Evolutionary conservation across 2,329 filamentous ascomycete species (phyloP), one percentile per base, ranked within the genome.

Genomic region (Paradendryphiella salina): DNA sequence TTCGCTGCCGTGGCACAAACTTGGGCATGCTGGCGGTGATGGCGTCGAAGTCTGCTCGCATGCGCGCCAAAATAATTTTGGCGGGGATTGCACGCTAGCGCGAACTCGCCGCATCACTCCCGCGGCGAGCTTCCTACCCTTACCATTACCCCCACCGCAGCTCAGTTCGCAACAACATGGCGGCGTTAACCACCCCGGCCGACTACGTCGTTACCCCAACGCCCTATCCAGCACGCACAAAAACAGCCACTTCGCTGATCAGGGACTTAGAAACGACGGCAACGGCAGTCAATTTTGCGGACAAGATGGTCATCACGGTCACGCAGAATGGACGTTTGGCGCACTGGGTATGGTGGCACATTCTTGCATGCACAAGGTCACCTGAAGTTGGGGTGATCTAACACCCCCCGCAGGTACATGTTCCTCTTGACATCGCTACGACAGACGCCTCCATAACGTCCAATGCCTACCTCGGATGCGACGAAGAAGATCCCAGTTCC

Each of bases 251-350:
- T 1, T 86, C 86, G 2, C 69, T 78, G 3, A 83, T 96, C 54
- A 84, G 86, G 56, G 85, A 84, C 23, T 73, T 86, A 17, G 73
- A 80, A 29, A 97, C 94, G 1, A 85, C 90, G 59, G 86, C 89
- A 28, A 85, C 84, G 32, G 81, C 81, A 9, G 79, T 91, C 46
- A 84, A 80, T 63, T 97, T 97, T 74, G 81, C 86, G 7, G 94
- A 97, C 80, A 96, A 90, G 74, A 90, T 99, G 64, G 76, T 99
- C 63, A 78, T 99, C 56, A 96, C 91, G 1, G 82, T 97, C 52
- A 89, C 89, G 0, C 94, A 97, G 75, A 83, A 87, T 54, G 93
- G 92, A 5, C 83, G 87, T 52, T 76, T 97, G 38, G 88, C 89
- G 15, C 94, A 97, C 80, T 99, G 94, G 94, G 91, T 96, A 79